Conservation (phyloP, 441 rosid species). For the Arabidopsis hybrid region DNA sequence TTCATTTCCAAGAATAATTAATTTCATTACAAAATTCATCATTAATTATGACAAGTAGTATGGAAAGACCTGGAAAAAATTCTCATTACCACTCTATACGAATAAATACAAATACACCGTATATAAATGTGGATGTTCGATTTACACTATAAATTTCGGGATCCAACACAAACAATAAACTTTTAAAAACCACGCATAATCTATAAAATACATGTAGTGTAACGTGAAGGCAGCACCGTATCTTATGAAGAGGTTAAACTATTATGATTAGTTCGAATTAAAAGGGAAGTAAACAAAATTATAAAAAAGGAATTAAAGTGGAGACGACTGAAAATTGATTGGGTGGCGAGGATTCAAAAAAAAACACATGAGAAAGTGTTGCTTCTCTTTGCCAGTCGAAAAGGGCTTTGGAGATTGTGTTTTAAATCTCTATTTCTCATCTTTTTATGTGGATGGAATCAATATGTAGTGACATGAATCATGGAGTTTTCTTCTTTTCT, state of each 20-base stretch:
- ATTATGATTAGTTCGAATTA: neutral
- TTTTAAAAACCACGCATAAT: slow-evolving; percentile 14
- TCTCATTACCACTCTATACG: neutral
- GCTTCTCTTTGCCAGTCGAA: slow-evolving; percentile 49
- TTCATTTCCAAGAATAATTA: neutral
- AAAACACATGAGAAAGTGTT: slow-evolving; percentile 46
- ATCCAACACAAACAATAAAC: neutral
- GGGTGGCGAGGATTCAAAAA: slow-evolving; percentile 36
- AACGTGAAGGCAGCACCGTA: slow-evolving; percentile 54
- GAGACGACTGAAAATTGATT: slow-evolving; percentile 42
- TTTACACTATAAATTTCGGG: too few relatives aligned
- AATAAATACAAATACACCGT: neutral
- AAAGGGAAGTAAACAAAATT: slow-evolving; percentile 16
- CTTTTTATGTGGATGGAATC: slow-evolving; percentile 44
- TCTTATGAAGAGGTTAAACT: slow-evolving; percentile 32
- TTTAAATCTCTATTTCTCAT: slow-evolving; percentile 27
- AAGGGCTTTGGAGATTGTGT: slow-evolving; percentile 54
- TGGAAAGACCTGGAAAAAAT: neutral
- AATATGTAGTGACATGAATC: slow-evolving; percentile 33
- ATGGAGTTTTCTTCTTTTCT: slow-evolving; percentile 35
- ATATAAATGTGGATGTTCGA: neutral
- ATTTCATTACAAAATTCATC: neutral
- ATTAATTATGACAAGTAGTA: neutral
- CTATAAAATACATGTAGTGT: slow-evolving; percentile 8
- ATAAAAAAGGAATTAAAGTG: slow-evolving; percentile 28